A percentile compares a stretch with the other conserved stretches of the same genome.
phyloP scores from a whole-genome alignment of 805 yeast species.

The Pichia rugopelliculosa region DNA sequence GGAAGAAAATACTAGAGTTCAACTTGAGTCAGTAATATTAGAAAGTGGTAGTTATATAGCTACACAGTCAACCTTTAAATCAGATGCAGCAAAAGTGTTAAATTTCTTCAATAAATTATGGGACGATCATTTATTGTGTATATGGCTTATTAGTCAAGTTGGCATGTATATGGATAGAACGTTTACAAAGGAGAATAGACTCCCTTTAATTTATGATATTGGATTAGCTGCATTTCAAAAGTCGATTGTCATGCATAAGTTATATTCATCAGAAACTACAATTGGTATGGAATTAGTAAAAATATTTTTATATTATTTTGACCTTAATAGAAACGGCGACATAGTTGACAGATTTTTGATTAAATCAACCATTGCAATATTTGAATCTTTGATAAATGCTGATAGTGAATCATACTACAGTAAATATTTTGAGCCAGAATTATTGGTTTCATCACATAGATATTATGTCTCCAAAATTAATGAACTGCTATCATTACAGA shows the following conservation, averaged over 20 bases:
- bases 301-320: constrained; percentile 48
- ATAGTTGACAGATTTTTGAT: constrained; percentile 52
- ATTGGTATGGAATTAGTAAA: constrained; percentile 46
- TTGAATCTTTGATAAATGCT: constrained; percentile 55
- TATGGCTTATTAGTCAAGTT: constrained; percentile 77
- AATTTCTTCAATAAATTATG: constrained; percentile 40
- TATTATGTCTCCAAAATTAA: constrained; percentile 46
- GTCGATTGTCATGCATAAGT: constrained; percentile 42
- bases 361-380: constrained; percentile 58
- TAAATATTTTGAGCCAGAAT: constrained; percentile 57
- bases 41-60: not conserved
- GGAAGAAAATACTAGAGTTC: constrained; percentile 20
- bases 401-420: constrained; percentile 56
- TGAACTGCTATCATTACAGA: constrained; percentile 34
- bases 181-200: constrained; percentile 60
- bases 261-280: constrained; percentile 26
- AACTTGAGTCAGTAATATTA: constrained; percentile 16
- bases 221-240: constrained; percentile 65
- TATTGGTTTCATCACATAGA: constrained; percentile 45
- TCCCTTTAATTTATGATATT: constrained; percentile 61
- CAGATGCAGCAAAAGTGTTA: constrained; percentile 22
- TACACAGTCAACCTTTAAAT: not conserved
- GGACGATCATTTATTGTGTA: constrained; percentile 64
- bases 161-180: constrained; percentile 83
- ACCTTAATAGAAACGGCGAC: constrained; percentile 46